Percentiles rank a stretch among this genome's conserved stretches.
phyloP scores from a whole-genome alignment of 345 rosid genomes.

The Angophora floribunda region DNA sequence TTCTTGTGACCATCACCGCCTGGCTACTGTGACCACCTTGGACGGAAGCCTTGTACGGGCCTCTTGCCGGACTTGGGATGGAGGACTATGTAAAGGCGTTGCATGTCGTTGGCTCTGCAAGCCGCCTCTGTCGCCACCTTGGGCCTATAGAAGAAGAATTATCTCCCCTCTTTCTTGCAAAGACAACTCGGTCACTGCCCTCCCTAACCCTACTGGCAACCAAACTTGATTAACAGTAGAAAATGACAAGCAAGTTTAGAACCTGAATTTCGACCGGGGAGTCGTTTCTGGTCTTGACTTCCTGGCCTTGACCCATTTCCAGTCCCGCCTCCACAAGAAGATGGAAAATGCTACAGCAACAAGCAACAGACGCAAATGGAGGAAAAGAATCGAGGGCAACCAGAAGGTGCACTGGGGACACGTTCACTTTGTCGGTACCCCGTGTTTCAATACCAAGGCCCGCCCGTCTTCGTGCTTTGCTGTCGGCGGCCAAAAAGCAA shows the following conservation, averaged over 20 bases:
- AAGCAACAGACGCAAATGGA: background rate
- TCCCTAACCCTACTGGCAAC: too few species aligned
- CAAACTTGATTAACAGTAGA: background rate
- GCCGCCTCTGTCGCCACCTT: constrained; percentile 61
- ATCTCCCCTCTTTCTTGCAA: constrained; percentile 66
- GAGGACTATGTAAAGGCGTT: constrained; percentile 53
- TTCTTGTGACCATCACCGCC: constrained; percentile 12
- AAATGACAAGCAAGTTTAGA: too few species aligned
- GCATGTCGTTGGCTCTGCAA: constrained; percentile 49
- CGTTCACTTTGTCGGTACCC: background rate
- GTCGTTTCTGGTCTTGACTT: constrained; percentile 20
- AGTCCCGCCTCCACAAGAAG: too few species aligned
- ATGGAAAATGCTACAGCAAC: background rate
- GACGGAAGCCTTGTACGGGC: background rate
- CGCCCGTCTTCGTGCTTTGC: background rate
- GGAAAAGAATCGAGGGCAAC: background rate
- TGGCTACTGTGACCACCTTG: constrained; percentile 48
- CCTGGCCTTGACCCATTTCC: constrained; percentile 33
- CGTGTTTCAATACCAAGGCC: background rate
- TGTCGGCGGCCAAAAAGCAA: background rate
- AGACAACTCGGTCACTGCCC: background rate
- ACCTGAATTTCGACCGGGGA: constrained; percentile 33
- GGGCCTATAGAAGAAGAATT: constrained; percentile 73
- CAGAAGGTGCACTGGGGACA: background rate
- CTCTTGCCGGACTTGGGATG: constrained; percentile 57